Base-by-base conservation (phyloP, 2,329 filamentous ascomycete species). In the Sarocladium strictum region DNA sequence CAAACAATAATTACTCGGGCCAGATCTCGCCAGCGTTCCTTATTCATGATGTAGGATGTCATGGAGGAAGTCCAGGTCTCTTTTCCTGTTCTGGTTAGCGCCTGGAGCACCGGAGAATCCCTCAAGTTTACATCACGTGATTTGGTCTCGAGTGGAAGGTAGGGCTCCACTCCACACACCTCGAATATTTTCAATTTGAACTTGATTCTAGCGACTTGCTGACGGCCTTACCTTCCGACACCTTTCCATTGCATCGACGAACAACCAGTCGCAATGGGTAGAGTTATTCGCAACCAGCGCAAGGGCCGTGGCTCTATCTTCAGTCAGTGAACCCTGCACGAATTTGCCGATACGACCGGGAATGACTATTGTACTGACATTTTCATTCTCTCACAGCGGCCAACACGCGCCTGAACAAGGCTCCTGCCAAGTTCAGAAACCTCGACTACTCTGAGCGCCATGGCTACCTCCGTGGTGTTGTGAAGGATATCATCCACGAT, bases 401-500 rank as follows among this genome's bases (percentile, higher is more conserved):
- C 76, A 83, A 89, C 79, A 91, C 88, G 78, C 87, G 89, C 78
- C 85, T 97, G 72, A 93, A 94, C 83, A 97, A 97, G 86, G 72
- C 72, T 57, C 72, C 72, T 57, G 76, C 93, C 72, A 89, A 96
- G 80, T 97, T 99, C 87, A 84, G 94, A 78, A 90, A 84, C 68
- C 89, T 97, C 84, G 94, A 99, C 76, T 99, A 84, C 76, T 86
- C 91, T 75, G 92, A 97, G 83, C 86, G 90, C 74, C 93, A 97
- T 85, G 94, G 94, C 70, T 99, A 99, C 83, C 81, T 96, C 72
- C 90, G 94, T 68, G 94, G 94, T 79, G 85, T 97, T 64, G 92
- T 99, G 74, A 96, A 94, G 86, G 90, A 97, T 72, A 97, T 97
- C 78, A 89, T 99, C 79, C 94, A 99, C 86, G 94, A 99, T 79